These are phyloP conservation scores for Acacia acuminata DNA, from an alignment of 306 rosid species.

Conservation along the genomic window DNA sequence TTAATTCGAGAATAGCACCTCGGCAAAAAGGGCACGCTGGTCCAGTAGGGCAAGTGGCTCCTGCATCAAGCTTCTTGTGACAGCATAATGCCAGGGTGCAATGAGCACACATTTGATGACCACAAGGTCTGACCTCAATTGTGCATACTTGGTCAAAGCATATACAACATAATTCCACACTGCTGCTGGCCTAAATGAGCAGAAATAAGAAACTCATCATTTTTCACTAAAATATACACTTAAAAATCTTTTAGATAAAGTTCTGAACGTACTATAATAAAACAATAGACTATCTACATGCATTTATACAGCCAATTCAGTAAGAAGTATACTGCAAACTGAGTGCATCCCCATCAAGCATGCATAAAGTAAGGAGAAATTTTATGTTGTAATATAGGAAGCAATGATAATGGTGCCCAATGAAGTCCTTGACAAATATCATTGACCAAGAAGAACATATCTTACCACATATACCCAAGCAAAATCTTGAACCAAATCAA, in stretches of 20 bases:
- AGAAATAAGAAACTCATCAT: slow-evolving; percentile 19
- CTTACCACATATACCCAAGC: not conserved
- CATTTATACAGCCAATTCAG: not conserved
- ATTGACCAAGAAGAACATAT: not conserved
- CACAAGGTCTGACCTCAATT: slow-evolving; percentile 80
- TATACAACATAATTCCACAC: slow-evolving; percentile 78
- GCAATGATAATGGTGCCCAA: not conserved
- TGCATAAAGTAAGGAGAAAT: not conserved
- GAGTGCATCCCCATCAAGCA: not conserved
- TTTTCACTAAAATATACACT: not conserved
- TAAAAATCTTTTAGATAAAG: not conserved
- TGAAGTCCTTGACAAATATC: not conserved
- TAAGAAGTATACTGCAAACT: slow-evolving; percentile 1
- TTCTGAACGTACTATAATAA: not conserved
- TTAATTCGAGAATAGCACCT: slow-evolving; percentile 62
- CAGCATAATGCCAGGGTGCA: slow-evolving; percentile 89
- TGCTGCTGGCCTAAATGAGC: slow-evolving; percentile 57
- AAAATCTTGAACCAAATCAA: not conserved
- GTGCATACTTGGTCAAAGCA: slow-evolving; percentile 91
- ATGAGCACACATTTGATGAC: slow-evolving; percentile 95
- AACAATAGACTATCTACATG: not conserved
- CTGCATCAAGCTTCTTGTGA: slow-evolving; percentile 75
- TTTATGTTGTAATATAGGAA: not conserved
- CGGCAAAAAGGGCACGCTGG: slow-evolving; percentile 90
- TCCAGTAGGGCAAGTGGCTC: slow-evolving; percentile 44